These are phyloP conservation scores for Petasospora fabianii DNA, from an alignment of 1,139 yeast species.

Conservation along the genomic window DNA sequence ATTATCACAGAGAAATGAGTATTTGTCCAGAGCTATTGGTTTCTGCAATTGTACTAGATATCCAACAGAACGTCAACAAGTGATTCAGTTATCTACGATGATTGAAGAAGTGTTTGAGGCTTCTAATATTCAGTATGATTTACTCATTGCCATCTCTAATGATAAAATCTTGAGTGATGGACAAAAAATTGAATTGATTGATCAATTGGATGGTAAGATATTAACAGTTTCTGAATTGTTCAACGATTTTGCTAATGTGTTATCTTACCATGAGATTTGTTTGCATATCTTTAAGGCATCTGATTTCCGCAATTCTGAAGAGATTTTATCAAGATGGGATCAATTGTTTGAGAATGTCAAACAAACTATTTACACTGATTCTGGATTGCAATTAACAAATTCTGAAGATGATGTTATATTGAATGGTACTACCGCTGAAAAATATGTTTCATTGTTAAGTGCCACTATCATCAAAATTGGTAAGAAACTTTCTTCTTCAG, in stretches of 20 bases:
- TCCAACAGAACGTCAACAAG: slow-evolving; percentile 70
- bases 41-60: slow-evolving; percentile 86
- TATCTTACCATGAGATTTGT: slow-evolving; percentile 83
- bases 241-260: slow-evolving; percentile 83
- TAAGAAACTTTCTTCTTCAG: slow-evolving; percentile 48
- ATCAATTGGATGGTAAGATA: slow-evolving; percentile 59
- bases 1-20: slow-evolving; percentile 77
- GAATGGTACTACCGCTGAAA: slow-evolving; percentile 29
- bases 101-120: slow-evolving; percentile 84
- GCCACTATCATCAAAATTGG: slow-evolving; percentile 45
- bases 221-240: slow-evolving; percentile 73
- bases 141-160: slow-evolving; percentile 52
- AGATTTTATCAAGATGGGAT: slow-evolving; percentile 69
- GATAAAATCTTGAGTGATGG: slow-evolving; percentile 56
- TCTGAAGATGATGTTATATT: slow-evolving; percentile 26
- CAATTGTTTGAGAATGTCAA: slow-evolving; percentile 42
- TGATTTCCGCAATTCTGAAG: slow-evolving; percentile 73
- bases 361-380: slow-evolving; percentile 25
- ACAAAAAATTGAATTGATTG: slow-evolving; percentile 42
- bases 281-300: slow-evolving; percentile 75
- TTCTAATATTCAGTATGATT: slow-evolving; percentile 84
- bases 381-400: slow-evolving; percentile 17
- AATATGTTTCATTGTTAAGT: slow-evolving; percentile 27
- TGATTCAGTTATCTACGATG: slow-evolving; percentile 63
- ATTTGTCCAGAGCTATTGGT: slow-evolving; percentile 86